Percentiles rank a stretch among this genome's conserved stretches.
These are phyloP conservation scores for Diaporthe vaccinii DNA, from an alignment of 2,329 filamentous ascomycete genomes.

Conservation along the genomic window DNA sequence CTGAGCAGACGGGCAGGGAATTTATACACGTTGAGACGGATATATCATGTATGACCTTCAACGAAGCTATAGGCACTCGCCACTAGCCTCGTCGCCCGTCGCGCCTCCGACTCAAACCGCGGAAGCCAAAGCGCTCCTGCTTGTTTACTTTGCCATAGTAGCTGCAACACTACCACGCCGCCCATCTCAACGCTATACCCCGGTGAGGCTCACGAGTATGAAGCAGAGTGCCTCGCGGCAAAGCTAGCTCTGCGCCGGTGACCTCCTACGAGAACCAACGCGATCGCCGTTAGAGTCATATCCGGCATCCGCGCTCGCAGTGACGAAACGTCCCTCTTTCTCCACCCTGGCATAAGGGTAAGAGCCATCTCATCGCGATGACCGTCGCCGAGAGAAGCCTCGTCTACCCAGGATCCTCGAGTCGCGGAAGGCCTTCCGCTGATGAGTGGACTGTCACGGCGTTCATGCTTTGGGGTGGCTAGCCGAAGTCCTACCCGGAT, in stretches of 20 bases:
- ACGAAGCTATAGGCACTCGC: not conserved
- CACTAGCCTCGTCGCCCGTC: not conserved
- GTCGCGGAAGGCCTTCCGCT: not conserved
- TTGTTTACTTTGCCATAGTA: conserved; percentile 18
- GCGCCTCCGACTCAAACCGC: not conserved
- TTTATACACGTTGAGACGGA: not conserved
- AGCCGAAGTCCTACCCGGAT: not conserved
- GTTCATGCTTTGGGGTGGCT: not conserved
- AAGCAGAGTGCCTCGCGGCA: too few relatives aligned
- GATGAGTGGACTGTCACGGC: not conserved
- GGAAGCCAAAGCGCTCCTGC: not conserved
- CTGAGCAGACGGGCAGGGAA: not conserved
- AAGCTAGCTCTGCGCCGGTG: not conserved
- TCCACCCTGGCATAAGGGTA: too few relatives aligned
- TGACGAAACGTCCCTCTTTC: not conserved
- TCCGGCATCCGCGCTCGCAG: not conserved
- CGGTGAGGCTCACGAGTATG: not conserved
- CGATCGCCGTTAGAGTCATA: not conserved
- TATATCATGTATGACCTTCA: not conserved
- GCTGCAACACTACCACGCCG: not conserved
- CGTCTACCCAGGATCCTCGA: not conserved
- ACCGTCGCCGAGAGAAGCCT: not conserved
- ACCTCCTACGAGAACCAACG: not conserved
- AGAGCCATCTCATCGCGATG: not conserved
- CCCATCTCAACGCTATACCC: not conserved